Base-by-base conservation (phyloP, 306 rosid genomes). In the Sindora glabra region DNA sequence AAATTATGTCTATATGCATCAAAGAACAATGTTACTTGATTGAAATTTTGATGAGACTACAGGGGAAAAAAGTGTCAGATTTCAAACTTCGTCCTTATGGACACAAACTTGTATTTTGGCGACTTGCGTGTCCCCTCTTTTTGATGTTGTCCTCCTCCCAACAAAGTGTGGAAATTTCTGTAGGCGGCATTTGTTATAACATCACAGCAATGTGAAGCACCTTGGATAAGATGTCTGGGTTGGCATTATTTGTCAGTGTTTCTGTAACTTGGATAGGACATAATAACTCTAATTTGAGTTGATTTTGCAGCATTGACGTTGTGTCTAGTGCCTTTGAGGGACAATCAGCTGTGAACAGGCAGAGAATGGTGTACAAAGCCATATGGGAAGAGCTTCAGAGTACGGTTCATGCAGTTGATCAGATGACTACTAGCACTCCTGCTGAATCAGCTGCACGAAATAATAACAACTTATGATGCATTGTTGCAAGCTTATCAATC, bases 311-410 rank as follows among this genome's bases (percentile, higher is more conserved):
- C 73, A 92, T 92, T 38, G 89, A 82, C 30, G 95, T 88, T 44
- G 70, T 92, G 11, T 83, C 95, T 23, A 44, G 82, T 33, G 74
- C 92, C 15, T 92, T 92, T 7, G 98, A 91, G 82, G 98, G 95
- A 29, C 81, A 92, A 57, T 81, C 98, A 2, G 95, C 89, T 11
- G 98, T 88, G 22, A 92, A 81, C 59, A 79, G 98, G 82, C 98
- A 92, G 74, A 83, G 98, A 72, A 85, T 92, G 98, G 96, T 91
- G 45, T 91, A 87, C 72, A 91, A 85, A 67, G 95, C 92, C 63
- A 91, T 91, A 61, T 91, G 95, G 97, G 97, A 91, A 80, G 97
- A 91, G 81, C 97, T 91, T 61, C 96, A 91, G 68, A 85, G 32
- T 71, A 74, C 76, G 10, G 98, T 92, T 45, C 98, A 92, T 59